These are phyloP conservation scores for Salvia splendens DNA, from an alignment of 257 asterid species.

Conservation along the genomic window DNA sequence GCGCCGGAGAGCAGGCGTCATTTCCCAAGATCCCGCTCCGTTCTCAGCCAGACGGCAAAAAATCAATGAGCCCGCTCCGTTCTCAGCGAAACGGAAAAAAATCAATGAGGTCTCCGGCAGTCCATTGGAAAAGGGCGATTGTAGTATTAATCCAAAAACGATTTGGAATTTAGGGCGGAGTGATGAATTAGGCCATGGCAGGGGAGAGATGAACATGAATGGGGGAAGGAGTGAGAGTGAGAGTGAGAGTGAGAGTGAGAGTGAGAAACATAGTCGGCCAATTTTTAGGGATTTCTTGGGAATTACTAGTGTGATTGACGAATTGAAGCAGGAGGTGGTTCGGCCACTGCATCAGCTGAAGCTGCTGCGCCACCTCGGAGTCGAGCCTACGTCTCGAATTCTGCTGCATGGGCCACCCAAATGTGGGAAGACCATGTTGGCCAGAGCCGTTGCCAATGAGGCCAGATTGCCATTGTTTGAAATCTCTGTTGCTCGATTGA, in stretches of 20 bases:
- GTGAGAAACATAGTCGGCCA: conserved; percentile 36
- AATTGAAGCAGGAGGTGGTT: conserved; percentile 67
- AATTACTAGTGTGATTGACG: too few species aligned
- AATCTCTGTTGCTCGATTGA: conserved; percentile 72
- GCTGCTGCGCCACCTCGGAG: conserved; percentile 57
- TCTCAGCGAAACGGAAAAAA: neutral
- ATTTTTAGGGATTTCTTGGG: conserved; percentile 56
- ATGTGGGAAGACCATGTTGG: conserved; percentile 91
- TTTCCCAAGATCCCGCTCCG: too few species aligned
- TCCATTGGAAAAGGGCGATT: too few species aligned
- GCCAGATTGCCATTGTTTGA: conserved; percentile 69
- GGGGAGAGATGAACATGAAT: too few species aligned
- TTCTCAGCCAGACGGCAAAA: too few species aligned
- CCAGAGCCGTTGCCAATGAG: conserved; percentile 94
- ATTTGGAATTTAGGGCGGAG: neutral
- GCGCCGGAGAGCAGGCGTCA: too few species aligned
- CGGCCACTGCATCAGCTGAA: conserved; percentile 66
- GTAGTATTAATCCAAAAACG: too few species aligned
- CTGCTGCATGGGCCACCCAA: conserved; percentile 93
- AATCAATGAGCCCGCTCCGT: neutral
- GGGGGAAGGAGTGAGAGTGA: too few species aligned
- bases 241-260: too few species aligned
- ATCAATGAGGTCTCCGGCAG: too few species aligned
- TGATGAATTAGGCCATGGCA: conserved; percentile 16
- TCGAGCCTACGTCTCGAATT: conserved; percentile 67